Conservation (phyloP, 2,329 filamentous ascomycete genomes). For the Fonsecaea nubica region DNA sequence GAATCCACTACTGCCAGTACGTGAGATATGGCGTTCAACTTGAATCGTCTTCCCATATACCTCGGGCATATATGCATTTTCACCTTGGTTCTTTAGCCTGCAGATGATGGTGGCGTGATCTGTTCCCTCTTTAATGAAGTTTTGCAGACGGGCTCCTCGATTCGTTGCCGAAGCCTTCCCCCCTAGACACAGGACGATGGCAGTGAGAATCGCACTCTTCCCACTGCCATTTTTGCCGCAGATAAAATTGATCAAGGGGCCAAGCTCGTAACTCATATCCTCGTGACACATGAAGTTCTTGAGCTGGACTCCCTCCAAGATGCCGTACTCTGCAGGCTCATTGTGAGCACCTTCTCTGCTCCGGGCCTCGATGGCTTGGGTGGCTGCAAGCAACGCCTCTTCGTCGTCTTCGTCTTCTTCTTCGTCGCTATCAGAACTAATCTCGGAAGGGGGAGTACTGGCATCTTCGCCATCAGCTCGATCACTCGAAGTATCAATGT, state of each 20-base stretch:
- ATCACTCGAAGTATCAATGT: conserved; percentile 24
- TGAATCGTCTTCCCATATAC: conserved; percentile 84
- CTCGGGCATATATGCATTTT: conserved; percentile 81
- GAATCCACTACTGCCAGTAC: conserved; percentile 69
- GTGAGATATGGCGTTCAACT: conserved; percentile 88
- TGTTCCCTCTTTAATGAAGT: conserved; percentile 85
- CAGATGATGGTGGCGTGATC: conserved; percentile 78
- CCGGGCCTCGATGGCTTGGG: conserved; percentile 64
- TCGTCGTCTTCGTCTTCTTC: conserved; percentile 28
- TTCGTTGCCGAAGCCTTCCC: conserved; percentile 93
- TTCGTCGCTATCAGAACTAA: conserved; percentile 28
- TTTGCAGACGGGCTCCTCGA: conserved; percentile 85
- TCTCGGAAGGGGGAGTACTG: conserved; percentile 35
- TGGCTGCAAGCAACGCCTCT: conserved; percentile 65
- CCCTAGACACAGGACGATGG: conserved; percentile 90
- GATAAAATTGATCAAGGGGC: conserved; percentile 96
- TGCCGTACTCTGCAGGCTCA: conserved; percentile 77
- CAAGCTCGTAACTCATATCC: conserved; percentile 80
- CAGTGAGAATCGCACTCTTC: conserved; percentile 94
- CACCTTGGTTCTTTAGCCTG: conserved; percentile 87
- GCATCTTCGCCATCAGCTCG: conserved; percentile 19
- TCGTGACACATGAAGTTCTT: conserved; percentile 97
- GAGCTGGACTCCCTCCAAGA: conserved; percentile 85
- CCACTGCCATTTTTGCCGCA: conserved; percentile 97
- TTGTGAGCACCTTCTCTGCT: conserved; percentile 67